Conservation (phyloP, 2,329 filamentous ascomycete genomes). For the Fusarium sarcochroum region DNA sequence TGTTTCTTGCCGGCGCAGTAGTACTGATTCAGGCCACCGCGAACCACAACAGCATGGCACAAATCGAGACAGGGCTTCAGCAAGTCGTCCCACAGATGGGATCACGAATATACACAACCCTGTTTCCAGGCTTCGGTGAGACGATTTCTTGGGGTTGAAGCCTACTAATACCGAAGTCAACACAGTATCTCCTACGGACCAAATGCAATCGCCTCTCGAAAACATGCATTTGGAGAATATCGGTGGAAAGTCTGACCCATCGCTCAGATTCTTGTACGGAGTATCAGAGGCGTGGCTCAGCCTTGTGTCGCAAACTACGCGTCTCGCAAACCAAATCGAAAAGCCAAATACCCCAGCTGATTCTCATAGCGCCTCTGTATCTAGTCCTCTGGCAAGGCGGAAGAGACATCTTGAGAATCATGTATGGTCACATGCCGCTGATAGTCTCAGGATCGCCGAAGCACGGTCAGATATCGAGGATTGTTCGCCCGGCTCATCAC, state of each 20-base stretch:
- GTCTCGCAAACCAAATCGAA: conserved; percentile 12
- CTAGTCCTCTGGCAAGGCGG: not conserved
- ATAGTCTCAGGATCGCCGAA: not conserved
- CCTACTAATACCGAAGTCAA: not conserved
- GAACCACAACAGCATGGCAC: not conserved
- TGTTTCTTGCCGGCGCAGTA: not conserved
- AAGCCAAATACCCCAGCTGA: not conserved
- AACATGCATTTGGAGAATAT: not conserved
- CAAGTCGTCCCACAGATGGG: not conserved
- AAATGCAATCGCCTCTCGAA: not conserved
- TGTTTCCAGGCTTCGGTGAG: not conserved
- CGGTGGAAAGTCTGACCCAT: conserved; percentile 5
- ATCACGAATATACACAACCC: not conserved
- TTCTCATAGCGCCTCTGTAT: not conserved
- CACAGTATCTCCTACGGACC: not conserved
- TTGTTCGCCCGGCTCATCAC: not conserved
- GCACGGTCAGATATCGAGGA: not conserved
- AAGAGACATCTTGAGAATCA: not conserved
- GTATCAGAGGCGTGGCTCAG: conserved; percentile 24
- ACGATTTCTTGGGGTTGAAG: not conserved
- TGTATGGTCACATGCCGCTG: not conserved
- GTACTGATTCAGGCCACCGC: not conserved
- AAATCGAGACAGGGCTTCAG: not conserved
- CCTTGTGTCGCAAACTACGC: conserved; percentile 22
- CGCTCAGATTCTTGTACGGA: conserved; percentile 14